A percentile compares a stretch with the other conserved stretches of the same genome.
Evolutionary conservation across 2,329 filamentous ascomycete genomes (phyloP).

Genomic region (Zymoseptoria brevis): DNA sequence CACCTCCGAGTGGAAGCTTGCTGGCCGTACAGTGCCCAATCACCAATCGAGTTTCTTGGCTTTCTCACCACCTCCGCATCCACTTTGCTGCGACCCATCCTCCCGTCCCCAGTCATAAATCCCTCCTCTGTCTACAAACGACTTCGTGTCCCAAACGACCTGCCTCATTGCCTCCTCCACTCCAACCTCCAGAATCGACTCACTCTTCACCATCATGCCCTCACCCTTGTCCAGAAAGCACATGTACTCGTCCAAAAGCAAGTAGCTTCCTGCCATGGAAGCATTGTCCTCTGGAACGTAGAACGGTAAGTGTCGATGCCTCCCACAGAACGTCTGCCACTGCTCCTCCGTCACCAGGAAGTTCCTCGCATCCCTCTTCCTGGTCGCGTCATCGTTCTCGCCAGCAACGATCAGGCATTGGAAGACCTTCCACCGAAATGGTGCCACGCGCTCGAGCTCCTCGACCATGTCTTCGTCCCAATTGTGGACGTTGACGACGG

Average conservation of each 20-base stretch:
- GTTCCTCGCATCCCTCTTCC: slow-evolving; percentile 30
- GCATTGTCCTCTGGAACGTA: slow-evolving; percentile 45
- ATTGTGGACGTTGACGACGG: slow-evolving; percentile 45
- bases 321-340: slow-evolving; percentile 39
- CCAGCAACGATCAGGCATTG: slow-evolving; percentile 45
- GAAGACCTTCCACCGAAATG: slow-evolving; percentile 50
- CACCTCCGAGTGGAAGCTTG: no score
- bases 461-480: slow-evolving; percentile 37
- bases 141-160: slow-evolving; percentile 41
- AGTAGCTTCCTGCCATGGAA: slow-evolving; percentile 45
- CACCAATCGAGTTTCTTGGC: not conserved
- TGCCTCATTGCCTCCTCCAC: slow-evolving; percentile 39
- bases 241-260: slow-evolving; percentile 48
- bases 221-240: slow-evolving; percentile 43
- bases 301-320: slow-evolving; percentile 34
- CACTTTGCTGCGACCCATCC: not conserved
- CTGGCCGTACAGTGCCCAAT: not conserved
- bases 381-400: slow-evolving; percentile 41
- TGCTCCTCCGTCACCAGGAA: slow-evolving; percentile 43
- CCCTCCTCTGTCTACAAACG: slow-evolving; percentile 40
- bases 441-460: slow-evolving; percentile 34
- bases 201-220: slow-evolving; percentile 26
- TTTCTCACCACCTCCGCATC: not conserved
- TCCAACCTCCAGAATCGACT: slow-evolving; percentile 40
- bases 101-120: slow-evolving; percentile 40